Percentiles rank a stretch among this genome's conserved stretches.
Conservation (phyloP, 805 yeast genomes). For the Danielozyma ontarioensis region DNA sequence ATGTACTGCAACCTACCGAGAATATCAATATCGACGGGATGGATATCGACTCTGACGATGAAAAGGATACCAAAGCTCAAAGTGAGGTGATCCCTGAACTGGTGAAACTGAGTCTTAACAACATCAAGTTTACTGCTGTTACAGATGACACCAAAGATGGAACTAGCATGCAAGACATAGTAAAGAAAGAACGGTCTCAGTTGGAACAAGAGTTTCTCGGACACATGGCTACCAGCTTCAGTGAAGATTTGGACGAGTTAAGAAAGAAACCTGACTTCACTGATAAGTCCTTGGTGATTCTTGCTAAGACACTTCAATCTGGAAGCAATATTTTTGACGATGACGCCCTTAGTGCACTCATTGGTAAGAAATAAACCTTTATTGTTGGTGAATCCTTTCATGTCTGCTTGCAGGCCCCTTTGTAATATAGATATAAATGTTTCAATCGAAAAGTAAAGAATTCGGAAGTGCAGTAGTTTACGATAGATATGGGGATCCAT, state of each 20-base stretch:
- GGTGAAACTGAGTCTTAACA: constrained; percentile 12
- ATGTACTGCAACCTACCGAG: constrained; percentile 10
- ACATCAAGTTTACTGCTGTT: constrained; percentile 20
- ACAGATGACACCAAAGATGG: constrained; percentile 5
- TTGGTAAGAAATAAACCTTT: background rate
- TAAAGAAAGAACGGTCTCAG: constrained; percentile 26
- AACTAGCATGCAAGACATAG: constrained; percentile 9
- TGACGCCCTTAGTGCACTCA: constrained; percentile 34
- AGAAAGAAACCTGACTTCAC: constrained; percentile 62
- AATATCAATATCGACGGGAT: constrained; percentile 28
- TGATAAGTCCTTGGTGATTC: constrained; percentile 47
- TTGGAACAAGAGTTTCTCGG: constrained; percentile 48
- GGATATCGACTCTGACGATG: constrained; percentile 24
- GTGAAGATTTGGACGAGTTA: constrained; percentile 55
- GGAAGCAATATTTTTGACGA: constrained; percentile 57
- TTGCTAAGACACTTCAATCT: constrained; percentile 55
- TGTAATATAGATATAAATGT: too few species aligned
- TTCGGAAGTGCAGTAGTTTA: too few species aligned
- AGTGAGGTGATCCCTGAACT: constrained; percentile 12
- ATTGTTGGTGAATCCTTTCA: too few species aligned
- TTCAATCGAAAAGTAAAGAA: too few species aligned
- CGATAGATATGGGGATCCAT: too few species aligned
- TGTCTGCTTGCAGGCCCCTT: too few species aligned
- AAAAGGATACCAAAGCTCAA: constrained; percentile 6
- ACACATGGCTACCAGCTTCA: constrained; percentile 53